Evolutionary conservation across 2,329 filamentous ascomycete species (phyloP).

Genomic region (Ophiocordyceps camponoti-saundersi): DNA sequence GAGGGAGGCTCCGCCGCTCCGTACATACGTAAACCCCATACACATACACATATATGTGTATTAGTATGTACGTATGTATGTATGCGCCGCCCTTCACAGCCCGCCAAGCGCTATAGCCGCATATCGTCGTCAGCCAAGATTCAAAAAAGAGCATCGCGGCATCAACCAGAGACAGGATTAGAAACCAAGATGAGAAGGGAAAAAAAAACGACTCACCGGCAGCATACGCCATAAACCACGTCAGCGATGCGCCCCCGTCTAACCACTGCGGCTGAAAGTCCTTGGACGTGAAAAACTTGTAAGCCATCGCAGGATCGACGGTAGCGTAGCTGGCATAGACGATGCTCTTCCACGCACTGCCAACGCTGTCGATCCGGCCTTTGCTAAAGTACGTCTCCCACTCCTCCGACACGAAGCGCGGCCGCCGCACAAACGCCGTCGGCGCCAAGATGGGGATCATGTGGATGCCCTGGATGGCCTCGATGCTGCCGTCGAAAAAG

Average conservation of each 20-base stretch:
- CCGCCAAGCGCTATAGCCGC: neutral
- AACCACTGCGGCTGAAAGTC: slow-evolving; percentile 52
- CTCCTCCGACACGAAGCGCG: slow-evolving; percentile 61
- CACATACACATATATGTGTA: no score
- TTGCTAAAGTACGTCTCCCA: slow-evolving; percentile 65
- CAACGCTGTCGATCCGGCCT: slow-evolving; percentile 44
- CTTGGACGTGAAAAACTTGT: slow-evolving; percentile 53
- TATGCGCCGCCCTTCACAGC: no score
- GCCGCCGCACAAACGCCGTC: slow-evolving; percentile 48
- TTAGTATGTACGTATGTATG: no score
- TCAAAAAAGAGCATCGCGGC: no score
- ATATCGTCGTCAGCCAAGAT: neutral
- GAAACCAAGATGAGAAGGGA: no score
- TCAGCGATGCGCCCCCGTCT: slow-evolving; percentile 68
- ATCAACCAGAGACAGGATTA: no score
- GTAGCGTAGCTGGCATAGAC: slow-evolving; percentile 70
- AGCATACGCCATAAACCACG: slow-evolving; percentile 70
- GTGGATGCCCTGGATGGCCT: slow-evolving; percentile 65
- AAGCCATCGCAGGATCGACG: slow-evolving; percentile 52
- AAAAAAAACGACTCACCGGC: slow-evolving; percentile 43
- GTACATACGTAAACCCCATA: no score
- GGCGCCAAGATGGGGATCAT: slow-evolving; percentile 63
- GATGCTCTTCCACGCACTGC: slow-evolving; percentile 73
- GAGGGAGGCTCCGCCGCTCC: no score
- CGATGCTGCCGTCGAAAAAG: slow-evolving; percentile 60